These are phyloP conservation scores for Smallanthus sonchifolius DNA, from an alignment of 129 eudicot genomes.

Conservation along the genomic window DNA sequence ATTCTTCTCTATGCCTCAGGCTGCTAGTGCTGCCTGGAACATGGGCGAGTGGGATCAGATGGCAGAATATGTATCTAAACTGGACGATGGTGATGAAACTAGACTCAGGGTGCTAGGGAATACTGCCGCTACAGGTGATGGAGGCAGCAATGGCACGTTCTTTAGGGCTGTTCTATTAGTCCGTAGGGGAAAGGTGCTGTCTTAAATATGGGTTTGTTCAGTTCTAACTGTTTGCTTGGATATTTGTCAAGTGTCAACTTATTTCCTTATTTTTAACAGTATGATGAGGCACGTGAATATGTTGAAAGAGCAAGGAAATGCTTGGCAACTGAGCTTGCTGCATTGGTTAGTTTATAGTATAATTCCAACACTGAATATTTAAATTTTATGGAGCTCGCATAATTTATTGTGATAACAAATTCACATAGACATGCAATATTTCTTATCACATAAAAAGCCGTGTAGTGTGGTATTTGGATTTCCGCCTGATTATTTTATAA, in stretches of 20 bases:
- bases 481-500: constrained; percentile 4
- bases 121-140: constrained; percentile 90
- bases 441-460: neutral
- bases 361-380: neutral
- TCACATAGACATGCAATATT: neutral
- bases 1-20: constrained; percentile 37
- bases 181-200: constrained; percentile 77
- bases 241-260: neutral
- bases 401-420: neutral
- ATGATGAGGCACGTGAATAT: constrained; percentile 94
- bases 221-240: neutral
- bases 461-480: neutral
- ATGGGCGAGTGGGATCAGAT: constrained; percentile 99
- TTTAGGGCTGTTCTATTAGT: constrained; percentile 87
- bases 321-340: constrained; percentile 97
- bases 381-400: neutral
- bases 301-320: constrained; percentile 98
- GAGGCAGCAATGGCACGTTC: constrained; percentile 93
- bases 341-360: constrained; percentile 58
- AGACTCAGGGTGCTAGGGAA: constrained; percentile 77
- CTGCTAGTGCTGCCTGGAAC: constrained; percentile 99
- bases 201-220: constrained; percentile 3
- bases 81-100: constrained; percentile 98
- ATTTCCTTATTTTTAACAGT: constrained; percentile 33
- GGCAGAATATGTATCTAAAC: constrained; percentile 89